A percentile compares a stretch with the other conserved stretches of the same genome.
Conservation (phyloP, 1,284 basidiomycete genomes). For the Leccinum angustisporum region DNA sequence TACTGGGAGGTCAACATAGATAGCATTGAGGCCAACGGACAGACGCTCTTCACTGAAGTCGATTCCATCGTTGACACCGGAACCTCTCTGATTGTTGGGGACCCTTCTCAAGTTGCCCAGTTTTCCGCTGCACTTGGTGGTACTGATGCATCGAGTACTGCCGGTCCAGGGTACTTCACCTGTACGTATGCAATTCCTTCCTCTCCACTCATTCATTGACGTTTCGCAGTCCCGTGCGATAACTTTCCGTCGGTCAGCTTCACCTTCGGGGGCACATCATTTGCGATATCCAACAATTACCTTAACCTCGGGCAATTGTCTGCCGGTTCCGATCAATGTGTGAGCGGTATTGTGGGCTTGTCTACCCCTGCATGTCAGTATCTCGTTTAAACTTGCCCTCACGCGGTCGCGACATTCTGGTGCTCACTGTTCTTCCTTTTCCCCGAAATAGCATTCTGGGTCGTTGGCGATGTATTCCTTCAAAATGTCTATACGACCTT, state of each 20-base stretch:
- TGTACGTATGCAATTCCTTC: conserved; percentile 11
- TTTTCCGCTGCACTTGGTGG: conserved; percentile 37
- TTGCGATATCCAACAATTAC: not conserved
- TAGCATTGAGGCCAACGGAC: conserved; percentile 11
- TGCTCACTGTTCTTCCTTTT: not conserved
- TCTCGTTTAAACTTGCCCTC: not conserved
- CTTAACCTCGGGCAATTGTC: conserved; percentile 37
- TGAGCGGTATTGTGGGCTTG: conserved; percentile 25
- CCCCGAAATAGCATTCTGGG: conserved; percentile 15
- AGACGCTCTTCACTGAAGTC: conserved; percentile 9
- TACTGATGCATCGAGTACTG: conserved; percentile 3
- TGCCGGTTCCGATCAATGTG: conserved; percentile 32
- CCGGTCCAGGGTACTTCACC: conserved; percentile 16
- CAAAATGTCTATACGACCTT: conserved; percentile 23
- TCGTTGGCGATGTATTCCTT: conserved; percentile 21
- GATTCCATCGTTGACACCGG: conserved; percentile 42
- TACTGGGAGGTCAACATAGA: conserved; percentile 34
- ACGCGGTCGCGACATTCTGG: not conserved
- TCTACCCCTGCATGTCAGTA: conserved; percentile 7
- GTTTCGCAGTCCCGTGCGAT: conserved; percentile 41
- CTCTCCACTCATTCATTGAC: conserved; percentile 18
- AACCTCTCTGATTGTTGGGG: conserved; percentile 50
- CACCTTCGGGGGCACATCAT: conserved; percentile 40
- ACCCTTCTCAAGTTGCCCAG: conserved; percentile 39
- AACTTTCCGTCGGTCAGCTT: conserved; percentile 37